Evolutionary conservation across 2,329 filamentous ascomycete species (phyloP).

Genomic region (Diplodia sapinea): DNA sequence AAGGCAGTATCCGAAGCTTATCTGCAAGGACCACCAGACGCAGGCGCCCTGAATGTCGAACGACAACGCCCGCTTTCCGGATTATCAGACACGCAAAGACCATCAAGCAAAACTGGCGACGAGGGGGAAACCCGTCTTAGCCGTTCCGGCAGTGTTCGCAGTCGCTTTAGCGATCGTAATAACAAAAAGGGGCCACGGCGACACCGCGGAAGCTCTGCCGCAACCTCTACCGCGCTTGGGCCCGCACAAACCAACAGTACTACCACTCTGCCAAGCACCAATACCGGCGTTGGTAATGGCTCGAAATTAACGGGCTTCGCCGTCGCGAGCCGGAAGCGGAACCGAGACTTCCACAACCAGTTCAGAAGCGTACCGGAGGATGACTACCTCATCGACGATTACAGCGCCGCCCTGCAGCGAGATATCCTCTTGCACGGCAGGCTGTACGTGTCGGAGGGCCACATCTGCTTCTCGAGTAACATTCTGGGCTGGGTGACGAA

Average conservation of each 20-base stretch:
- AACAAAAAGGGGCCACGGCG: slow-evolving; percentile 58
- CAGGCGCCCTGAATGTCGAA: slow-evolving; percentile 41
- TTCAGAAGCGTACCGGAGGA: slow-evolving; percentile 98
- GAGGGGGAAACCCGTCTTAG: slow-evolving; percentile 62
- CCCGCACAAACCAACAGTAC: slow-evolving; percentile 75
- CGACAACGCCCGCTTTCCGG: slow-evolving; percentile 50
- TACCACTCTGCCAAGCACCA: slow-evolving; percentile 69
- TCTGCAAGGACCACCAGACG: slow-evolving; percentile 45
- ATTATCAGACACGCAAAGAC: slow-evolving; percentile 45
- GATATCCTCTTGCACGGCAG: slow-evolving; percentile 94
- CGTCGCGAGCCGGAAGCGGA: slow-evolving; percentile 93
- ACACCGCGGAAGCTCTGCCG: slow-evolving; percentile 78
- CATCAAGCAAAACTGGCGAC: slow-evolving; percentile 70
- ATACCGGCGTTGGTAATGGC: slow-evolving; percentile 55
- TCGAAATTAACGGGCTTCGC: slow-evolving; percentile 92
- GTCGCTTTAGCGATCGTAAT: slow-evolving; percentile 57
- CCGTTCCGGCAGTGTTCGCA: slow-evolving; percentile 58
- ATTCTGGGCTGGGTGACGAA: slow-evolving; percentile 98
- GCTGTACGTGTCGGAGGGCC: slow-evolving; percentile 94
- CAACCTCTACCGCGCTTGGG: slow-evolving; percentile 69
- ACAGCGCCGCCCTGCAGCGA: slow-evolving; percentile 92
- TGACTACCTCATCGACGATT: slow-evolving; percentile 97
- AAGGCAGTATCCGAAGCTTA: slow-evolving; percentile 68
- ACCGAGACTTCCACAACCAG: slow-evolving; percentile 89
- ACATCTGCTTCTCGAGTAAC: slow-evolving; percentile 98